phyloP scores from a whole-genome alignment of 2,329 filamentous ascomycete species.

The Diaporthe amygdali region DNA sequence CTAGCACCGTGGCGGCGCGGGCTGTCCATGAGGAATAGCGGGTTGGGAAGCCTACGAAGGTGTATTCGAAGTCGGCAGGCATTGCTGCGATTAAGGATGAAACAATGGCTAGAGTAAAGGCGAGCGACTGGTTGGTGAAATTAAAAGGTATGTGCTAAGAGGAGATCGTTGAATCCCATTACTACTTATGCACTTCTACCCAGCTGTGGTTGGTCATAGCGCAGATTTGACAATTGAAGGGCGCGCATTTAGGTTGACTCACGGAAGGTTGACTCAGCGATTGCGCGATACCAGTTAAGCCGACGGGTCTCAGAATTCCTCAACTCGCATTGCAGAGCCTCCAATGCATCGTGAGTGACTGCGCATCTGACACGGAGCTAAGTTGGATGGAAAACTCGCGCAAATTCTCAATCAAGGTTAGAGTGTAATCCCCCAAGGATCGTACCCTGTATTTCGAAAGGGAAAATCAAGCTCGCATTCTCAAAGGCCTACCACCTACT shows the following conservation, averaged over 20 bases:
- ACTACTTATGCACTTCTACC: neutral
- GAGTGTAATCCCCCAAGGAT: too few relatives aligned
- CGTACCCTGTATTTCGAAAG: too few relatives aligned
- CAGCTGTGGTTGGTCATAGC: neutral
- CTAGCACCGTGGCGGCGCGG: neutral
- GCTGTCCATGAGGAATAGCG: neutral
- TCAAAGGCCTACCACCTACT: neutral
- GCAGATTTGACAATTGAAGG: neutral
- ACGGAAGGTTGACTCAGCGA: neutral
- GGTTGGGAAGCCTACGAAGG: neutral
- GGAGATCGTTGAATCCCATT: neutral
- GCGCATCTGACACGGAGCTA: fast-evolving
- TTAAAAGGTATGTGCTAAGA: neutral
- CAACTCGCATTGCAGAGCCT: neutral
- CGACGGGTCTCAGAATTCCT: neutral
- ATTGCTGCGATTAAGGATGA: neutral
- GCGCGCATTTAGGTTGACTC: neutral
- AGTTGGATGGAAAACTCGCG: neutral
- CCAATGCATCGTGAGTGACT: neutral
- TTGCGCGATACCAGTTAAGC: neutral
- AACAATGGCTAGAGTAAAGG: neutral
- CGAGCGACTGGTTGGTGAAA: neutral
- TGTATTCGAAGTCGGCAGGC: neutral
- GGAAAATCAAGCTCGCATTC: too few relatives aligned
- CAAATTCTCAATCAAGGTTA: neutral